Evolutionary conservation across 2,329 filamentous ascomycete genomes (phyloP), one percentile per base, ranked within the genome.

Genomic region (Aspergillus vadensis): DNA sequence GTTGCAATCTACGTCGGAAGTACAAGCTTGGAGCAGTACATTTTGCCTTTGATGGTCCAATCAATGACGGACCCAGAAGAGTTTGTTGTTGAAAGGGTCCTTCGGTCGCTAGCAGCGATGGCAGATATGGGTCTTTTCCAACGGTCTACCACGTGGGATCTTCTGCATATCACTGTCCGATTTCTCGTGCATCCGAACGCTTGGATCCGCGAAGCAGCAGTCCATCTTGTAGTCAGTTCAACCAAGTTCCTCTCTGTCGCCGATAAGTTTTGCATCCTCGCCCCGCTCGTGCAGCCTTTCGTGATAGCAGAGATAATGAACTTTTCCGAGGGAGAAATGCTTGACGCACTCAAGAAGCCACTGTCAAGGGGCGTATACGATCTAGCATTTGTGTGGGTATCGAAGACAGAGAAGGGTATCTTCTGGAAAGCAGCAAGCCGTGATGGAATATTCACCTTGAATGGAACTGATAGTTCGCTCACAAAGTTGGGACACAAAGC

Each of bases 171-270:
- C 41, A 86, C 94, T 14, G 88, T 86, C 6, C 87, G 92, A 3
- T 97, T 98, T 70, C 88, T 93, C 12, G 88, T 97, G 81, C 95
- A 99, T 72, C 95, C 95, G 0, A 98, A 97, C 68, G 81, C 91
- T 8, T 99, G 95, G 94, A 93, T 99, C 56, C 87, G 94, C 39
- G 94, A 98, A 77, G 91, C 94, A 9, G 89, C 94, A 2, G 86
- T 90, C 7, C 88, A 94, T 64, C 96, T 97, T 67, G 81, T 98
- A 39, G 87, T 91, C 3, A 87, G 90, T 58, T 86, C 91, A 1
- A 88, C 91, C 1, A 88, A 83, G 60, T 92, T 89, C 69, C 76
- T 98, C 15, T 91, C 91, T 0, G 80, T 85, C 21, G 92, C 94
- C 3, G 94, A 98, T 73, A 85, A 89, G 41, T 87, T 91, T 69